A percentile compares a stretch with the other conserved stretches of the same genome.
phyloP scores from a whole-genome alignment of 2,329 filamentous ascomycete genomes.

The Dendrostoma leiphaemia region DNA sequence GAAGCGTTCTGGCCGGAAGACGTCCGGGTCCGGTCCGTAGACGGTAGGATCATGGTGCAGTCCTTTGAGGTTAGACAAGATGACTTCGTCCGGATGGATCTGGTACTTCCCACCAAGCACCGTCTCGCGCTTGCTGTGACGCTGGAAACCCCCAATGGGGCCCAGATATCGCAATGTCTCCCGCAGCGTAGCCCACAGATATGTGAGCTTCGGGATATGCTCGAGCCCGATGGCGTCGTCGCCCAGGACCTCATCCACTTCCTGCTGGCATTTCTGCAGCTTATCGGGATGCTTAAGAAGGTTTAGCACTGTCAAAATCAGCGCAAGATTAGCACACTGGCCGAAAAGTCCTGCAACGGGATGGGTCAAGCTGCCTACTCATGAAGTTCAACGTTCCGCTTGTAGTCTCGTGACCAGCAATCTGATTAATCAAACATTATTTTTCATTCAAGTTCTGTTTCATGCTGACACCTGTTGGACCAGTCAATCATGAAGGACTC shows the following conservation, averaged over 20 bases:
- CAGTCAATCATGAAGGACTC: not conserved
- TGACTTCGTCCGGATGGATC: conserved; percentile 14
- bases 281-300: conserved; percentile 20
- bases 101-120: conserved; percentile 19
- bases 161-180: conserved; percentile 20
- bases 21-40: conserved; percentile 19
- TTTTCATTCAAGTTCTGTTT: not conserved
- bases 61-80: conserved; percentile 18
- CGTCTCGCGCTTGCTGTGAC: conserved; percentile 15
- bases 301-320: conserved; percentile 9
- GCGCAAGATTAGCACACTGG: not conserved
- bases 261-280: conserved; percentile 21
- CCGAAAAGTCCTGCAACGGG: no score
- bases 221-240: conserved; percentile 15
- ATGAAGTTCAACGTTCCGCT: conserved; percentile 20
- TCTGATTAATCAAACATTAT: not conserved
- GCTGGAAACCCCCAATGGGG: conserved; percentile 15
- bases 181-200: conserved; percentile 18
- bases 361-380: not conserved
- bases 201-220: conserved; percentile 19
- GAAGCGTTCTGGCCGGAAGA: conserved; percentile 21
- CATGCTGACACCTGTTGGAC: no score
- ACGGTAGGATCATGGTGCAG: conserved; percentile 20
- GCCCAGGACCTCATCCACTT: conserved; percentile 21
- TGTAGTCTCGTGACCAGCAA: conserved; percentile 21